Percentiles rank a stretch among this genome's conserved stretches.
Evolutionary conservation across 495 filamentous ascomycete genomes (phyloP).

Genomic region (Podospora pseudocomata): DNA sequence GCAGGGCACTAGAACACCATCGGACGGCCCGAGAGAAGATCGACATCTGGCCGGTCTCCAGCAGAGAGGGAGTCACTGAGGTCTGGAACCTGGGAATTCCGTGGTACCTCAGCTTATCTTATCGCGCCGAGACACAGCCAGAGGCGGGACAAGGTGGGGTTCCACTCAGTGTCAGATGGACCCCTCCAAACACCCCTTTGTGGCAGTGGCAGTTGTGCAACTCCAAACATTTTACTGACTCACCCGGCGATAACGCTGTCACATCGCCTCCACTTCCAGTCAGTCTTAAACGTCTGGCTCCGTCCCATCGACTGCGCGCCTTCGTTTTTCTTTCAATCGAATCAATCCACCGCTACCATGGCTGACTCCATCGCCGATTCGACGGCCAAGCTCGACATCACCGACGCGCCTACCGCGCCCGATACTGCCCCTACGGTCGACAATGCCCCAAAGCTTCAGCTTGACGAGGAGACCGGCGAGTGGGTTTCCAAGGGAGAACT

Average conservation of each 20-base stretch:
- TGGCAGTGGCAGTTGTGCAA: neutral
- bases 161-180: neutral
- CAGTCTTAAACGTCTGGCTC: neutral
- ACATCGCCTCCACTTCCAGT: neutral
- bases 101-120: slow-evolving; percentile 13
- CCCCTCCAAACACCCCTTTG: neutral
- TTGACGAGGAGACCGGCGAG: slow-evolving; percentile 64
- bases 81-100: neutral
- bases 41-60: neutral
- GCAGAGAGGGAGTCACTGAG: neutral
- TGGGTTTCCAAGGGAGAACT: slow-evolving; percentile 63
- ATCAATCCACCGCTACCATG: slow-evolving; percentile 36
- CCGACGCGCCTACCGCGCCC: slow-evolving; percentile 49
- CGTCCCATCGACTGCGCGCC: neutral
- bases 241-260: neutral
- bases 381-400: slow-evolving; percentile 56
- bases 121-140: slow-evolving; percentile 1
- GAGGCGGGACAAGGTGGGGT: too few species aligned
- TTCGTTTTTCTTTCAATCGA: neutral
- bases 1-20: neutral
- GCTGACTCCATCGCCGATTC: slow-evolving; percentile 52
- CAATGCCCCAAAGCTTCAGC: slow-evolving; percentile 53
- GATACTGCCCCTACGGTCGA: slow-evolving; percentile 20
- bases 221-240: neutral
- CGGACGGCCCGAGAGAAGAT: neutral